A percentile compares a stretch with the other conserved stretches of the same genome.
phyloP scores from a whole-genome alignment of 768 basidiomycete species.

The Gyrodon lividus region DNA sequence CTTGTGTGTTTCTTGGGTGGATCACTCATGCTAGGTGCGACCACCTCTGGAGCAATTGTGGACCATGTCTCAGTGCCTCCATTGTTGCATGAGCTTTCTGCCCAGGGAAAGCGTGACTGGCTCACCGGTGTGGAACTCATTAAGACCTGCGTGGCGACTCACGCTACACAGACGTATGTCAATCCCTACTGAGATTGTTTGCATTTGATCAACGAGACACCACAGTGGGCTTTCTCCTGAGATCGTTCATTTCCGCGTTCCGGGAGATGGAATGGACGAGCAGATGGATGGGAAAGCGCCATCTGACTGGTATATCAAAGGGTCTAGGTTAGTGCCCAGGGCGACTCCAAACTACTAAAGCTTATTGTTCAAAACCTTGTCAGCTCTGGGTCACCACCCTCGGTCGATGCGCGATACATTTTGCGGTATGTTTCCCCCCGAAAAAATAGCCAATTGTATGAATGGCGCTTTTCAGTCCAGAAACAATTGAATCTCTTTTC shows the following conservation, averaged over 20 bases:
- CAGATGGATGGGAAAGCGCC: conserved; percentile 35
- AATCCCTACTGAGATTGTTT: not conserved
- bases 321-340: conserved; percentile 48
- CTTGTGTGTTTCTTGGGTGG: conserved; percentile 95
- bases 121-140: conserved; percentile 75
- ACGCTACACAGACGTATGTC: conserved; percentile 78
- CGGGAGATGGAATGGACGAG: conserved; percentile 51
- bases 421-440: conserved; percentile 54
- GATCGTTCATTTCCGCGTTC: conserved; percentile 80
- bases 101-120: conserved; percentile 74
- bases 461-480: conserved; percentile 53
- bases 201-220: not conserved
- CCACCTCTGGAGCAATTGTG: conserved; percentile 54
- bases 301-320: conserved; percentile 92
- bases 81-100: conserved; percentile 55
- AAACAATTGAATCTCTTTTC: conserved; percentile 94
- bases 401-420: conserved; percentile 91
- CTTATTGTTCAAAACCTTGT: conserved; percentile 7
- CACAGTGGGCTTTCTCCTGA: conserved; percentile 82
- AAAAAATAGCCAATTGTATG: not conserved
- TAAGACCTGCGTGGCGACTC: conserved; percentile 84
- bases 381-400: conserved; percentile 27
- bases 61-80: conserved; percentile 68
- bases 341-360: not conserved
- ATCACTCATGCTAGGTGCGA: conserved; percentile 87